phyloP scores from a whole-genome alignment of 2,329 filamentous ascomycete species.

The Calonectria hongkongensis region DNA sequence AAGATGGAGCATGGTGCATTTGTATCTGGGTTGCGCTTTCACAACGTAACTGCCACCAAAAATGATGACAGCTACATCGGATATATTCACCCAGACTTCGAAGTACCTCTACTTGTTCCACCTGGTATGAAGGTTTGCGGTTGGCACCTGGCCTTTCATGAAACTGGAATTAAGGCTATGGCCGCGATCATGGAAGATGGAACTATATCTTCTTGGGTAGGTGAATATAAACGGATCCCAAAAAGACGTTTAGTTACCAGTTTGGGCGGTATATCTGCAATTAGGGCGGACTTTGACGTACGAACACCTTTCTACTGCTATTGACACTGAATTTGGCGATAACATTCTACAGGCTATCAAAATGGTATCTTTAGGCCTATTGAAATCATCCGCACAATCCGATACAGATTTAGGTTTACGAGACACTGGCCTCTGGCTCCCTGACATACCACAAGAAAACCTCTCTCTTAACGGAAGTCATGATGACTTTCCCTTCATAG shows the following conservation, averaged over 20 bases:
- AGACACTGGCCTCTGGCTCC: neutral
- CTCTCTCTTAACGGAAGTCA: constrained; percentile 20
- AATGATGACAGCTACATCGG: neutral
- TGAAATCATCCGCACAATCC: neutral
- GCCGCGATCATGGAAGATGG: constrained; percentile 25
- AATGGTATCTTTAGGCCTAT: neutral
- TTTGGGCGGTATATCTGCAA: neutral
- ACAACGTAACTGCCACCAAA: no score
- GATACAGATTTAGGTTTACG: neutral
- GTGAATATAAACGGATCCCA: constrained; percentile 23
- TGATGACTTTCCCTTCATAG: constrained; percentile 3
- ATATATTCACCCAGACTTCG: neutral
- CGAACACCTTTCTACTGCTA: neutral
- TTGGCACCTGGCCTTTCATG: constrained; percentile 29
- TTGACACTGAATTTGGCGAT: neutral
- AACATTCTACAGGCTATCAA: neutral
- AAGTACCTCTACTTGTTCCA: neutral
- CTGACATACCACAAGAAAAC: neutral
- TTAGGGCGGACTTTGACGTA: constrained; percentile 37
- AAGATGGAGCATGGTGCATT: neutral
- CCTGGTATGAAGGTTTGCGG: neutral
- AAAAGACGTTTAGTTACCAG: constrained; percentile 2
- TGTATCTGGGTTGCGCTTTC: neutral
- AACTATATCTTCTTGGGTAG: constrained; percentile 29
- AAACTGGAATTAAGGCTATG: constrained; percentile 26